These are phyloP conservation scores for Aspergillus taichungensis DNA, from an alignment of 495 filamentous ascomycete genomes.

Conservation along the genomic window DNA sequence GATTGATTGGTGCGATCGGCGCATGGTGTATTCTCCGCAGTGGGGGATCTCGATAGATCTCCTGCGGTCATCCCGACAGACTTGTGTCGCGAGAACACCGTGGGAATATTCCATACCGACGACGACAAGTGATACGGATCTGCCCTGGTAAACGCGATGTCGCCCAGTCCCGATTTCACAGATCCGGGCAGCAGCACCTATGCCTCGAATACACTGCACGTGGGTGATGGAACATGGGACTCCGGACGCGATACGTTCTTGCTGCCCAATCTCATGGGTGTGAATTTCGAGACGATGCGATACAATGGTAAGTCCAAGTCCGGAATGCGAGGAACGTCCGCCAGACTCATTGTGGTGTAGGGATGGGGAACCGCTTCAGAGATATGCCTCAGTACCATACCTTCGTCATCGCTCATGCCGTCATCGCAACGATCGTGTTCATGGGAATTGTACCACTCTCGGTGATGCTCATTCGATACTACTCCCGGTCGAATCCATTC, in stretches of 20 bases:
- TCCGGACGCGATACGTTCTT: constrained; percentile 74
- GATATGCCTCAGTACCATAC: constrained; percentile 65
- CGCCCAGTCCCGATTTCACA: constrained; percentile 46
- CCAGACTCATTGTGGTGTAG: constrained; percentile 27
- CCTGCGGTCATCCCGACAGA: constrained; percentile 31
- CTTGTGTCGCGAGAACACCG: constrained; percentile 17
- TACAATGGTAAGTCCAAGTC: constrained; percentile 70
- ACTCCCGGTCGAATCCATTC: constrained; percentile 49
- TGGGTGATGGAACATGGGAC: constrained; percentile 93
- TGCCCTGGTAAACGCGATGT: constrained; percentile 22
- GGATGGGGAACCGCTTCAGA: constrained; percentile 86
- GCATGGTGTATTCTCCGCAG: constrained; percentile 43
- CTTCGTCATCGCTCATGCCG: constrained; percentile 74
- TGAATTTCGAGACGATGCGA: constrained; percentile 90
- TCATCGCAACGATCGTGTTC: constrained; percentile 82
- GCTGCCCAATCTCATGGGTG: constrained; percentile 72
- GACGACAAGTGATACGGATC: constrained; percentile 1
- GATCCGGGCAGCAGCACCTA: constrained; percentile 77
- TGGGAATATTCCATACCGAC: background rate
- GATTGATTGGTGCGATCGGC: constrained; percentile 11
- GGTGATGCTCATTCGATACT: constrained; percentile 70
- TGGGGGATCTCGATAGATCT: constrained; percentile 43
- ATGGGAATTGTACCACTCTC: constrained; percentile 73
- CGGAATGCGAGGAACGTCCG: background rate
- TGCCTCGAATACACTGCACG: constrained; percentile 69